Base-by-base conservation (phyloP, 2,329 filamentous ascomycete species). In the Alternaria brassicae region DNA sequence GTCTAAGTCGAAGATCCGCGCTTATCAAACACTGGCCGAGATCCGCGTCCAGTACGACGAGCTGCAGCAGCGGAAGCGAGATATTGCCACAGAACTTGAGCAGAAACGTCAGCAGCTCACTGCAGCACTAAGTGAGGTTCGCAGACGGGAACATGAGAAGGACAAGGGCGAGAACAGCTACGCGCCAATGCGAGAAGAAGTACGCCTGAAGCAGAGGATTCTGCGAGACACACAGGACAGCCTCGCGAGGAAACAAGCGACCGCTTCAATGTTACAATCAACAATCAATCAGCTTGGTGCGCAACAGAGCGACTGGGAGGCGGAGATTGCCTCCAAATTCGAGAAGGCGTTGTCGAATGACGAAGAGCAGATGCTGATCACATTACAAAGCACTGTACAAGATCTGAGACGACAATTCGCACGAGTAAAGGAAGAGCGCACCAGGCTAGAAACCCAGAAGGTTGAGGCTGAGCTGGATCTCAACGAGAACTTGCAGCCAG, bases 41-140 rank as follows among this genome's bases (percentile, higher is more conserved):
- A 92, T 90, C 83, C 88, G 93, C 34, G 85, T 88, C 50, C 88
- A 92, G 71, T 90, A 87, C 65, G 92, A 97, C 47, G 79, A 82
- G 9, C 84, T 93, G 53, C 82, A 86, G 57, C 82, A 81, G 13
- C 86, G 91, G 54, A 86, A 88, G 39, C 81, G 81, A 6, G 86
- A 90, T 52, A 89, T 96, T 53, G 85, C 86, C 51, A 82, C 79
- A 13, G 86, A 92, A 70, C 85, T 96, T 53, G 90, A 96, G 67
- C 82, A 84, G 60, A 89, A 96, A 68, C 92, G 96, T 64, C 94
- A 98, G 73, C 88, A 95, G 71, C 92, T 98, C 65, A 98, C 93
- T 1, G 86, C 84, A 51, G 91, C 93, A n/a, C 87, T 92, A 72
- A 91, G 92, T 53, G 90, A 94, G 58, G 79, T 94, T 44, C 90